phyloP scores from a whole-genome alignment of 768 basidiomycete genomes.

The Mycena vitilis region DNA sequence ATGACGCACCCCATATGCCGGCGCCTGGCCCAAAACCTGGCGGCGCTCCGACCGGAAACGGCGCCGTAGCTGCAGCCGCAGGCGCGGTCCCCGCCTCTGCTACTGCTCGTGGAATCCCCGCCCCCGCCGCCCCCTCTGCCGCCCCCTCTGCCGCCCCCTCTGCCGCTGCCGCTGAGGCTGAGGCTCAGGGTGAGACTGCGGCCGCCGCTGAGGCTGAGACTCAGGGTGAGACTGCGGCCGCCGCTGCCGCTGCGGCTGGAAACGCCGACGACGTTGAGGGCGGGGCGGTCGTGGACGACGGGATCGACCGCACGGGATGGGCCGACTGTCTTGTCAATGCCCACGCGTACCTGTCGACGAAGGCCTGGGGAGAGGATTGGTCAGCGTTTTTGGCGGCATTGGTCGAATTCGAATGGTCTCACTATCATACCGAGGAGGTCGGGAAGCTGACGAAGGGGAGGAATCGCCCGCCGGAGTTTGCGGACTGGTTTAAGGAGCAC shows the following conservation, averaged over 20 bases:
- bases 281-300: not conserved
- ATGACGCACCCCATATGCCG: too few relatives aligned
- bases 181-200: too few relatives aligned
- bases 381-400: not conserved
- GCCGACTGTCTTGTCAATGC: not conserved
- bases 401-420: constrained; percentile 3
- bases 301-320: not conserved
- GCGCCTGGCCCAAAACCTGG: too few relatives aligned
- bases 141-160: too few relatives aligned
- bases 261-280: not conserved
- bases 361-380: not conserved
- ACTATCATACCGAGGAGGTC: not conserved
- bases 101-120: too few relatives aligned
- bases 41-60: too few relatives aligned
- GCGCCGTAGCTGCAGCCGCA: too few relatives aligned
- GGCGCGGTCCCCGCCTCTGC: too few relatives aligned
- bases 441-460: not conserved
- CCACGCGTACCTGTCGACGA: not conserved
- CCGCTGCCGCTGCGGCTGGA: not conserved
- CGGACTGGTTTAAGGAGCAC: constrained; percentile 11
- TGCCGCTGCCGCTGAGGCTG: too few relatives aligned
- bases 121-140: too few relatives aligned
- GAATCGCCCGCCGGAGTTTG: not conserved
- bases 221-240: too few relatives aligned
- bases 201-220: too few relatives aligned